Percentiles rank a stretch among this genome's conserved stretches.
These are phyloP conservation scores for Insectozyma bohioensis DNA, from an alignment of 1,139 yeast genomes.

Conservation along the genomic window DNA sequence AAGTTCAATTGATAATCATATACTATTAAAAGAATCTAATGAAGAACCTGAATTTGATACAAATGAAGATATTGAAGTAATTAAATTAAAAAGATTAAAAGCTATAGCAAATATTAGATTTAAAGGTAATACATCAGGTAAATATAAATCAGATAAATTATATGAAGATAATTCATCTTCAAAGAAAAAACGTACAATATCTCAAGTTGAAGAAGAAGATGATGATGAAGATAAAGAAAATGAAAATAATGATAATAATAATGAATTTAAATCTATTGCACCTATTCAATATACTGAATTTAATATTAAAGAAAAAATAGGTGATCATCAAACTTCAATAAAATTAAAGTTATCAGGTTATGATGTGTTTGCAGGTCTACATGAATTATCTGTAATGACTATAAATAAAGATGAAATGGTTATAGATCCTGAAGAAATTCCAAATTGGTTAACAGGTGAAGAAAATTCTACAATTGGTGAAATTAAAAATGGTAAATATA, in stretches of 20 bases:
- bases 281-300: conserved; percentile 57
- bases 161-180: conserved; percentile 31
- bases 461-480: conserved; percentile 53
- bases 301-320: conserved; percentile 29
- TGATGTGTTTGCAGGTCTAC: conserved; percentile 82
- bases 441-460: conserved; percentile 83
- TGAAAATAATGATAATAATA: no score
- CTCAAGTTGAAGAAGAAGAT: conserved; percentile 10
- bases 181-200: conserved; percentile 13
- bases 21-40: conserved; percentile 13
- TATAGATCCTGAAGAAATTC: conserved; percentile 55
- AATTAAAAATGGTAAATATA: conserved; percentile 45
- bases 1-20: conserved; percentile 37
- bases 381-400: conserved; percentile 56
- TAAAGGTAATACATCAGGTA: conserved; percentile 49
- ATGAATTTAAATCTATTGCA: conserved; percentile 48
- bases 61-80: conserved; percentile 8
- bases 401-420: conserved; percentile 33
- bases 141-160: conserved; percentile 29
- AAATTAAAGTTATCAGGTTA: conserved; percentile 59
- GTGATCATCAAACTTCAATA: conserved; percentile 26
- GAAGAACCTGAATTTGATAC: conserved; percentile 6
- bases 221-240: conserved; percentile 16
- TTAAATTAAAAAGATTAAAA: conserved; percentile 22
- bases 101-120: conserved; percentile 53